phyloP scores from a whole-genome alignment of 2,329 filamentous ascomycete genomes.

The Bipolaris victoriae region DNA sequence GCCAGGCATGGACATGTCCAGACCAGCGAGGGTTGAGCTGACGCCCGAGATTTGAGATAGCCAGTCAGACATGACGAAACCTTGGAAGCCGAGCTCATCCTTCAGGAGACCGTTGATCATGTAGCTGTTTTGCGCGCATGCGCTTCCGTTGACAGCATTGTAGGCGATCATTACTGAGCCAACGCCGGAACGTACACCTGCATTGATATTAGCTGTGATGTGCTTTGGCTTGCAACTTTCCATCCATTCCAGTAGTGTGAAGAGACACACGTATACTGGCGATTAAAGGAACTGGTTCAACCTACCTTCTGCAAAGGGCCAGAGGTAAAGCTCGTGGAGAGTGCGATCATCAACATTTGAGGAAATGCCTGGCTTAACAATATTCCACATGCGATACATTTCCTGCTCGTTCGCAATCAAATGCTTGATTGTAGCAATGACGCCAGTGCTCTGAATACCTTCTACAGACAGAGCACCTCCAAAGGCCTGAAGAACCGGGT shows the following conservation, averaged over 20 bases:
- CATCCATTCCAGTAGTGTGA: no score
- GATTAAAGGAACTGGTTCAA: neutral
- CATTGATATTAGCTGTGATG: neutral
- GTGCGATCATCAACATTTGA: conserved; percentile 77
- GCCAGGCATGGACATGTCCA: conserved; percentile 82
- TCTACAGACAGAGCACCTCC: conserved; percentile 78
- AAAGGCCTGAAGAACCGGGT: conserved; percentile 74
- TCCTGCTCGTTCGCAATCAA: conserved; percentile 77
- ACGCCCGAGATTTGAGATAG: conserved; percentile 84
- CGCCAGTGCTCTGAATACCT: conserved; percentile 73
- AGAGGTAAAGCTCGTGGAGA: conserved; percentile 79
- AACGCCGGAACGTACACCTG: conserved; percentile 72
- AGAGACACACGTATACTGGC: neutral
- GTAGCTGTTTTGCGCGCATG: conserved; percentile 76
- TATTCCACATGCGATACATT: conserved; percentile 54
- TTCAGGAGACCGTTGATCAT: conserved; percentile 84
- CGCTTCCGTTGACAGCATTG: conserved; percentile 58
- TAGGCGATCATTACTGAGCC: conserved; percentile 86
- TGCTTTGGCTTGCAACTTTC: neutral
- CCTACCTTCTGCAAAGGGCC: conserved; percentile 77
- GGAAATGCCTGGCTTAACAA: conserved; percentile 45
- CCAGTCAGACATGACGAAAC: conserved; percentile 76
- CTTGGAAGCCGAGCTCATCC: conserved; percentile 85
- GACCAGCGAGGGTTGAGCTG: conserved; percentile 75
- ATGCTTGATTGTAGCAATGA: conserved; percentile 75